Percentiles rank a stretch among this genome's conserved stretches.
phyloP scores from a whole-genome alignment of 75 land plant genomes.

The Cunninghamia lanceolata region DNA sequence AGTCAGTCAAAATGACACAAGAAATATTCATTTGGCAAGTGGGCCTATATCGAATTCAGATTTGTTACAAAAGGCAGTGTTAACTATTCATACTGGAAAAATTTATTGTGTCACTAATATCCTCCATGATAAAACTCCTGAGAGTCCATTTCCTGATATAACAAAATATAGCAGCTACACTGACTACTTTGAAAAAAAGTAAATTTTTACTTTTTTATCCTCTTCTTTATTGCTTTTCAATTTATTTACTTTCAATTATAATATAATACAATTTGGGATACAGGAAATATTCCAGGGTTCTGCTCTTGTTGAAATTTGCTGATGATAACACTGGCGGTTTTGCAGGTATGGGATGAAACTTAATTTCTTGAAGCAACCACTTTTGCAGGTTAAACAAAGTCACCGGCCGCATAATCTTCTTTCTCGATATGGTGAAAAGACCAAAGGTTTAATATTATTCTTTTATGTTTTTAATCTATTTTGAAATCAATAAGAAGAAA shows the following conservation, averaged over 20 bases:
- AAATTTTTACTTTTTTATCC: conserved; percentile 13
- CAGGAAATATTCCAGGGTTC: not conserved
- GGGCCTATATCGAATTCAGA: conserved; percentile 13
- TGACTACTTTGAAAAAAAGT: conserved; percentile 72
- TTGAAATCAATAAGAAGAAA: too few relatives aligned
- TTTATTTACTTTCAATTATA: not conserved
- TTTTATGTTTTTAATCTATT: not conserved
- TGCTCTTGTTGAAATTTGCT: not conserved
- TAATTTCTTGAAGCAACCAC: conserved; percentile 57
- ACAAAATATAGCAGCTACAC: conserved; percentile 24
- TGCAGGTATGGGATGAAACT: conserved; percentile 61
- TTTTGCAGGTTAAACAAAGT: conserved; percentile 76
- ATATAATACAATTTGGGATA: not conserved
- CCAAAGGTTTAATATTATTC: not conserved
- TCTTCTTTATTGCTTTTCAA: not conserved
- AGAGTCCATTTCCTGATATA: conserved; percentile 53
- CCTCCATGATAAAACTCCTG: conserved; percentile 40
- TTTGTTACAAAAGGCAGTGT: conserved; percentile 51
- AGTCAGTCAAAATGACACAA: not conserved
- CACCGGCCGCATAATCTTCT: conserved; percentile 86
- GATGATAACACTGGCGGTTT: not conserved
- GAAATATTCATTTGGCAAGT: conserved; percentile 43
- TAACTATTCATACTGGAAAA: conserved; percentile 82
- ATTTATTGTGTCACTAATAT: conserved; percentile 59
- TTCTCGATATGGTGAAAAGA: too few relatives aligned